Conservation (phyloP, 345 rosid genomes). For the Camelina sativa region DNA sequence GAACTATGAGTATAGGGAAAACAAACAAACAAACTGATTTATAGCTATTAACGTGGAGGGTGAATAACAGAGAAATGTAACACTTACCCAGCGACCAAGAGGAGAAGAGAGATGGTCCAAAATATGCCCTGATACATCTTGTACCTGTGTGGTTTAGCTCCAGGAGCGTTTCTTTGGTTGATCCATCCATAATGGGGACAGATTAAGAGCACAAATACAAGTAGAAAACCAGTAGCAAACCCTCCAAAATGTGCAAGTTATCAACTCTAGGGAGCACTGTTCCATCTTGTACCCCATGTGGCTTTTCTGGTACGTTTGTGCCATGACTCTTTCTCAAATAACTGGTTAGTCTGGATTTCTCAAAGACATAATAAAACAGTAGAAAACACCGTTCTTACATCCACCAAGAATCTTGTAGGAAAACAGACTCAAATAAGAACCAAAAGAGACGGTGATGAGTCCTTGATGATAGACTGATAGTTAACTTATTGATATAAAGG, state of each 20-base stretch:
- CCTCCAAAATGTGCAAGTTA: constrained; percentile 98
- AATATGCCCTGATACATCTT: constrained; percentile 71
- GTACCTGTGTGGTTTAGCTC: constrained; percentile 55
- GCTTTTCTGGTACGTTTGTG: too few relatives aligned
- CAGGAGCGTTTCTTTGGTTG: constrained; percentile 55
- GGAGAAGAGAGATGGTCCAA: constrained; percentile 76
- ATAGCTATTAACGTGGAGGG: background rate
- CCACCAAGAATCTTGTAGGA: background rate
- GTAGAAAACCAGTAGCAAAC: constrained; percentile 80
- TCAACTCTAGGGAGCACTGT: constrained; percentile 84
- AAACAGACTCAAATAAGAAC: background rate
- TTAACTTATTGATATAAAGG: background rate
- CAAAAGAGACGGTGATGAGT: background rate
- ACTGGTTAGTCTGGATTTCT: too few relatives aligned
- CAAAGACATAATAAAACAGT: background rate
- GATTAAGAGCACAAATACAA: constrained; percentile 84
- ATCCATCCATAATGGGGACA: constrained; percentile 93
- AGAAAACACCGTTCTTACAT: background rate
- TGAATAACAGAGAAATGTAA: background rate
- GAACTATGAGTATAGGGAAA: background rate
- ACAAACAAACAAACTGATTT: background rate
- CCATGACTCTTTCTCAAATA: too few relatives aligned
- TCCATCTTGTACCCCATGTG: too few relatives aligned
- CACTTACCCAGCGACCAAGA: constrained; percentile 75
- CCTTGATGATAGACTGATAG: background rate